Base-by-base conservation (phyloP, 192 early-diverging fungal genomes). In the Backusella westeae region DNA sequence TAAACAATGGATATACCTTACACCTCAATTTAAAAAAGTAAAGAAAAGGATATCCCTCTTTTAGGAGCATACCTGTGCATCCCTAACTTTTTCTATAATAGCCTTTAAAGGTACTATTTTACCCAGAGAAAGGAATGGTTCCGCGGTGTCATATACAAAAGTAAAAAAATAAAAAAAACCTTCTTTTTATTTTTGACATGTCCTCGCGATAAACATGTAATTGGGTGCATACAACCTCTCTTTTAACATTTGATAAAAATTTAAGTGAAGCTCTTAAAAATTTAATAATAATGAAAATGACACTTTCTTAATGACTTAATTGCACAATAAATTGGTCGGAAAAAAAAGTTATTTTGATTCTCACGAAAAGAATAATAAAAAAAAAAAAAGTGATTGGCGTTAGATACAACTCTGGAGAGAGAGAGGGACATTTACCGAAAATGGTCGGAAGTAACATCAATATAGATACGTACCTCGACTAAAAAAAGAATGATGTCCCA, bases 281-380 rank as follows among this genome's bases (percentile, higher is more conserved):
- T 21, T n/a, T 21, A 5, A 19, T 21, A n/a, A 53, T 53, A 53
- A 8, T 52, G 19, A 52, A 59, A 3, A 21, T 59, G 53, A 3
- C 53, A 59, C 23, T 59, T 53, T 19, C n/a, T 52, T 19, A 26
- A 59, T 59, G 21, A 59, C 7, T 53, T 26, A 59, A 21, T 59
- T 59, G 21, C 2, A 59, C 23, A 59, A 59, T 59, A 59, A 49
- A 26, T 23, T 23, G 21, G 53, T 59, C 53, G 53, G 53, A 59
- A 59, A 59, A 59, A 59, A 59, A 59, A 59, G 53, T 59, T 59
- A 59, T 59, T 59, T 56, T 56, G 21, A 56, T 56, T 56, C 53
- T 56, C 53, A 56, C 53, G 53, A 56, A 56, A 56, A 21, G 29
- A 32, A 32, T 32, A 32, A 32, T 32, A 23, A 21, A 14, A 59